A percentile compares a stretch with the other conserved stretches of the same genome.
These are phyloP conservation scores for Dioszegia crocea DNA, from an alignment of 768 basidiomycete genomes.

Conservation along the genomic window DNA sequence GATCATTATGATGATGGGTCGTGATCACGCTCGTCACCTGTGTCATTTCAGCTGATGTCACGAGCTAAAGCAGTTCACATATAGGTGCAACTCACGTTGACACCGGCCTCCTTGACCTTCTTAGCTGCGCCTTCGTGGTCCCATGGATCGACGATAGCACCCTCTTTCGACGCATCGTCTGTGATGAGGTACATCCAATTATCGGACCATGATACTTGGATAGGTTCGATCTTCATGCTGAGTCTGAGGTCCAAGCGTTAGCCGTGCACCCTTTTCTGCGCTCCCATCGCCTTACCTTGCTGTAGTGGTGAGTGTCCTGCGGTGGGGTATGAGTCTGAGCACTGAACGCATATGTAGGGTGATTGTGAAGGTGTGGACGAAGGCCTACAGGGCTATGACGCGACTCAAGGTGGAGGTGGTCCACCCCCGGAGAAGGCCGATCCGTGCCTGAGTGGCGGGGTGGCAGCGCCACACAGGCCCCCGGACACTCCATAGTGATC, in stretches of 20 bases:
- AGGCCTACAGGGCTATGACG: no score
- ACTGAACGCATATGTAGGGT: background rate
- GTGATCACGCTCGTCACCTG: constrained; percentile 57
- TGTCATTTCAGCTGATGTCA: background rate
- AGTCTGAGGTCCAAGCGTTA: background rate
- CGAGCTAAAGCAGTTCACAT: background rate
- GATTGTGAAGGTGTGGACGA: background rate
- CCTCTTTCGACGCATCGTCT: constrained; percentile 42
- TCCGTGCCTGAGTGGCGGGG: no score
- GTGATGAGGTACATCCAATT: constrained; percentile 50
- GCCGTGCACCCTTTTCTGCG: background rate
- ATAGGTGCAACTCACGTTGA: constrained; percentile 54
- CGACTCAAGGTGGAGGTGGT: no score
- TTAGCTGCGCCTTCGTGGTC: constrained; percentile 45
- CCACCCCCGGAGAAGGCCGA: no score
- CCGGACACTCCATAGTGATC: no score
- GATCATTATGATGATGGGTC: constrained; percentile 89
- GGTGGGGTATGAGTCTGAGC: background rate
- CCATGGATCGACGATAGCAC: constrained; percentile 47
- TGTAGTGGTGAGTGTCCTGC: background rate
- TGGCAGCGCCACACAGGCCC: no score
- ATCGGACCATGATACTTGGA: constrained; percentile 32
- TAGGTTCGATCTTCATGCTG: constrained; percentile 11
- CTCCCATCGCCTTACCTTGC: background rate
- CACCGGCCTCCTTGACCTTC: constrained; percentile 59